phyloP scores from a whole-genome alignment of 345 rosid genomes.

The Syzygium jambos region DNA sequence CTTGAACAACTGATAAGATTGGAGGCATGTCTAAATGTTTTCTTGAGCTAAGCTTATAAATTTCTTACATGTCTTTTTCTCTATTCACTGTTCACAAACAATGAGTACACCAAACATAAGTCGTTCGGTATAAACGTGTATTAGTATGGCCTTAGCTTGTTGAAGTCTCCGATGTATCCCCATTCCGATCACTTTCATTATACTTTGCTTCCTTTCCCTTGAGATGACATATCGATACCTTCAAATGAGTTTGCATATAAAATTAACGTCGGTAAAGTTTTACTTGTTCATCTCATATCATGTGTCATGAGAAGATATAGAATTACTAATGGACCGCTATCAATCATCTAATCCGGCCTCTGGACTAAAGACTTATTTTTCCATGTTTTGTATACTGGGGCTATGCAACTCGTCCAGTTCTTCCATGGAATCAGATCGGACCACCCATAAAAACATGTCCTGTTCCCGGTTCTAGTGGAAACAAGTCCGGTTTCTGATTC shows the following conservation, averaged over 20 bases:
- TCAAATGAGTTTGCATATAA: not conserved
- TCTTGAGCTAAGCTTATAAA: not conserved
- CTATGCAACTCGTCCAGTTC: too few species aligned
- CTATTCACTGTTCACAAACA: not conserved
- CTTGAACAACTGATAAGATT: not conserved
- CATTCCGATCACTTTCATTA: not conserved
- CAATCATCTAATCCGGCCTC: not conserved
- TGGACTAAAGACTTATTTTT: too few species aligned
- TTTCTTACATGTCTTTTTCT: not conserved
- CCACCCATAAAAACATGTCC: too few species aligned
- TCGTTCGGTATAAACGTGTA: not conserved
- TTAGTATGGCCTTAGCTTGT: not conserved
- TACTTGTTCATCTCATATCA: not conserved
- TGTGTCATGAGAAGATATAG: not conserved
- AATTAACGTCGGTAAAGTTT: accelerated
- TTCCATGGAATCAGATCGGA: too few species aligned
- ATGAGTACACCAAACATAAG: not conserved
- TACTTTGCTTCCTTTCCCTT: not conserved
- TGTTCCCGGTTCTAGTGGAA: too few species aligned
- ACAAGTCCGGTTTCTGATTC: too few species aligned
- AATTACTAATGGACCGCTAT: accelerated
- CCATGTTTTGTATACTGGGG: too few species aligned
- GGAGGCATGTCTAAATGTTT: not conserved
- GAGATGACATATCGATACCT: accelerated
- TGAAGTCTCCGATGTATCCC: not conserved